Evolutionary conservation across 2,329 filamentous ascomycete genomes (phyloP), one percentile per base, ranked within the genome.

Genomic region (Clonostachys sp.): DNA sequence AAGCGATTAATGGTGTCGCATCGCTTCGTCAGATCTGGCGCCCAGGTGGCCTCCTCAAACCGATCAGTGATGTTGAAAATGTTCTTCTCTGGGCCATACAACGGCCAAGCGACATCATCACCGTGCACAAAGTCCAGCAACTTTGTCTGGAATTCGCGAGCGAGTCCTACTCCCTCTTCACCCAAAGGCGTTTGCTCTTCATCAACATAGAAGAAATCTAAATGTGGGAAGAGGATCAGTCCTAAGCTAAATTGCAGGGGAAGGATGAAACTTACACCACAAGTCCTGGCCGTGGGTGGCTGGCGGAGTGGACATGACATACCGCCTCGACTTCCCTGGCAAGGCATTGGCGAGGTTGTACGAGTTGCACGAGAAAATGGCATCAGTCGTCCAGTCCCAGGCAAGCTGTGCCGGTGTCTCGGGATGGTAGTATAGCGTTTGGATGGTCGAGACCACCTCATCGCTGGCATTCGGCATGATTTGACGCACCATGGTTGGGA

Each of bases 371-470:
- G 52, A 48, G 45, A 55, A 57, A n/a, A 54, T 45, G 4, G 48
- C 46, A 17, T 58, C 54, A 14, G 52, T 55, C 13, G 53, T 57
- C 53, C 52, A 57, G 30, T 58, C 55, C 53, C 55, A 57, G 10
- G 56, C 55, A 33, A 57, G 38, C 45, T 53, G 41, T 12, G 39
- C 44, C 6, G 50, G 49, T 9, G 44, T 42, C 5, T 40, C 42
- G 14, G 45, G 34, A 20, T 42, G 39, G n/a, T 50, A 42, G 45
- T 56, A 56, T 12, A 42, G 47, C 1, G 43, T 34, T 16, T 51
- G 52, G 18, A 55, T 45, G 3, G 35, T 42, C 6, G 43, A 39
- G 6, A 52, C 45, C 6, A 48, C 48, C 2, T 45, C 45, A 13
- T 55, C 34, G 34, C 48, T 53, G 8, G 51, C 48, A 2, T 42